A percentile compares a stretch with the other conserved stretches of the same genome.
Conservation (phyloP, 2,329 filamentous ascomycete species). For the Anisogramma anomala region DNA sequence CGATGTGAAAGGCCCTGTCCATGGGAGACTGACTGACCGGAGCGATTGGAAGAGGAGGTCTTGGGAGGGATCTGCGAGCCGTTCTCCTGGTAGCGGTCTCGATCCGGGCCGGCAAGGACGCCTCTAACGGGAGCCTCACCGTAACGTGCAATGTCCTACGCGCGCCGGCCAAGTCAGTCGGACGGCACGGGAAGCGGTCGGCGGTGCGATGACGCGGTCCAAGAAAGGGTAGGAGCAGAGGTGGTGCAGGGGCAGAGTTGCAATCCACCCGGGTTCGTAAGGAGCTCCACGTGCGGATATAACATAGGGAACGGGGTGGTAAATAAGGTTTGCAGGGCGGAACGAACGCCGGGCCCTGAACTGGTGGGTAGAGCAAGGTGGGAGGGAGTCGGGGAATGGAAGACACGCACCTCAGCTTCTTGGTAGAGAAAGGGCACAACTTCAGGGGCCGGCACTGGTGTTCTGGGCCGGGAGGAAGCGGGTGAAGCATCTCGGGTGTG, state of each 20-base stretch:
- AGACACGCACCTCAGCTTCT: slow-evolving; percentile 60
- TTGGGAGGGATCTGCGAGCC: slow-evolving; percentile 39
- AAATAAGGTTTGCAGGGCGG: slow-evolving; percentile 16
- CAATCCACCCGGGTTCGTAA: slow-evolving; percentile 6
- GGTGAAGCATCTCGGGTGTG: slow-evolving; percentile 65
- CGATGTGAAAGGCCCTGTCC: slow-evolving; percentile 52
- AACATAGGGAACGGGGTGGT: slow-evolving; percentile 11
- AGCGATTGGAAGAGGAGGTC: slow-evolving; percentile 52
- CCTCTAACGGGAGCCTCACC: slow-evolving; percentile 67
- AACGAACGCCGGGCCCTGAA: slow-evolving; percentile 15
- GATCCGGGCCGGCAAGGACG: slow-evolving; percentile 57
- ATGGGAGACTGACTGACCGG: slow-evolving; percentile 50
- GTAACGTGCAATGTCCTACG: slow-evolving; percentile 61
- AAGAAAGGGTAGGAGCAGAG: slow-evolving; percentile 7
- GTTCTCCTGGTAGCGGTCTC: slow-evolving; percentile 50
- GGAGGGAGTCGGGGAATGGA: slow-evolving; percentile 4
- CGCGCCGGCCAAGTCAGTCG: slow-evolving; percentile 7
- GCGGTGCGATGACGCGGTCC: slow-evolving; percentile 1
- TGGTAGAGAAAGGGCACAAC: slow-evolving; percentile 98
- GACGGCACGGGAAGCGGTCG: background rate
- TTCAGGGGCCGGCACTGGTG: slow-evolving; percentile 79
- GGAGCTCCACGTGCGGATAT: slow-evolving; percentile 6
- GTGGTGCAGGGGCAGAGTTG: slow-evolving; percentile 15
- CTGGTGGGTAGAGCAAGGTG: slow-evolving; percentile 15
- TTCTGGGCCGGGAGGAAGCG: slow-evolving; percentile 63